Evolutionary conservation across 805 yeast genomes (phyloP).

Genomic region (Debaryomyces castellii): DNA sequence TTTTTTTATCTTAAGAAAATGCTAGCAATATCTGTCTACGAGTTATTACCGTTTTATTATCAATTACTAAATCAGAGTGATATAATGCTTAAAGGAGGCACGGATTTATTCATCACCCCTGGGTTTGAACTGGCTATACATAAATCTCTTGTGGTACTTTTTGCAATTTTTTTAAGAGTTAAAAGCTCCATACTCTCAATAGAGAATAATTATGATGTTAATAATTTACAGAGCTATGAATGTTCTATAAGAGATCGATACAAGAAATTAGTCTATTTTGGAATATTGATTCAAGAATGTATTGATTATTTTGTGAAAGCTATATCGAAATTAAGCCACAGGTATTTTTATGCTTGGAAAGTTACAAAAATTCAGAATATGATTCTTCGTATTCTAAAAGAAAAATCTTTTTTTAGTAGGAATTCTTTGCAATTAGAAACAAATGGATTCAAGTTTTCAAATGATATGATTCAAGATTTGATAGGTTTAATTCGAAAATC

Average conservation of each 20-base stretch:
- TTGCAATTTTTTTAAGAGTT: conserved; percentile 5
- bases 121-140: conserved; percentile 17
- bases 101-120: conserved; percentile 20
- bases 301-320: conserved; percentile 9
- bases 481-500: conserved; percentile 20
- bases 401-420: conserved; percentile 5
- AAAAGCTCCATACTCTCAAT: conserved; percentile 1
- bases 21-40: conserved; percentile 14
- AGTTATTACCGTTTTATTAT: conserved; percentile 19
- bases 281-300: conserved; percentile 10
- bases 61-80: conserved; percentile 12
- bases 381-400: conserved; percentile 1
- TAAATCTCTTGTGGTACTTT: conserved; percentile 13
- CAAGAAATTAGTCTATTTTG: conserved; percentile 7
- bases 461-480: conserved; percentile 20
- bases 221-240: background rate
- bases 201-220: background rate
- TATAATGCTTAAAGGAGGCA: conserved; percentile 9
- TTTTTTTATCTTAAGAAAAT: conserved; percentile 28
- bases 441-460: conserved; percentile 9
- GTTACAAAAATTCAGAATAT: conserved; percentile 15
- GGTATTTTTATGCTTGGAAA: conserved; percentile 32
- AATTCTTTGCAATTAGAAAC: background rate
- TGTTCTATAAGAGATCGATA: conserved; percentile 3
- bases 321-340: conserved; percentile 13